phyloP scores from a whole-genome alignment of 768 basidiomycete genomes.

The Boletus patriciae region DNA sequence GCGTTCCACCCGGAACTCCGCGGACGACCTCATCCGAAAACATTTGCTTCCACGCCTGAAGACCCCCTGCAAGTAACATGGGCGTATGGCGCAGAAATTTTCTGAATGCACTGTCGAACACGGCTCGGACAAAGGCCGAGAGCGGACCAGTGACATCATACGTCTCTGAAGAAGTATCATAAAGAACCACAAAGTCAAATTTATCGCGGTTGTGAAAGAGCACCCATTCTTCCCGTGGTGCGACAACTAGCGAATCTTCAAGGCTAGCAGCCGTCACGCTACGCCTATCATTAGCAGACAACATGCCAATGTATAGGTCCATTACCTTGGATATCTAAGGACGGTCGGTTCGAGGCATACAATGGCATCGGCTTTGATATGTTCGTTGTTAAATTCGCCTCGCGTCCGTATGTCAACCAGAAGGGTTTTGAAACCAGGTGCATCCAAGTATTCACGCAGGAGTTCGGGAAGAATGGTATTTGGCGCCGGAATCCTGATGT shows the following conservation, averaged over 20 bases:
- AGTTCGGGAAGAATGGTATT: no score
- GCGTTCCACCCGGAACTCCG: conserved; percentile 20
- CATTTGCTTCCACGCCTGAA: conserved; percentile 74
- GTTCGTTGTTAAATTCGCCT: conserved; percentile 71
- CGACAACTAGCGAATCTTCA: conserved; percentile 71
- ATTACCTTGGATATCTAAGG: conserved; percentile 66
- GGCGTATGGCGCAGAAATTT: conserved; percentile 75
- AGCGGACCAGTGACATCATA: conserved; percentile 54
- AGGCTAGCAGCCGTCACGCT: conserved; percentile 69
- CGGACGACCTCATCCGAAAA: conserved; percentile 45
- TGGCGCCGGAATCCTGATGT: no score
- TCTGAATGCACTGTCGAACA: conserved; percentile 71
- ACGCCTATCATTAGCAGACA: conserved; percentile 12
- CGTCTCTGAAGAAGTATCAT: conserved; percentile 54
- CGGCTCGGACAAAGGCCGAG: conserved; percentile 59
- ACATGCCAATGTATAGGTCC: conserved; percentile 1
- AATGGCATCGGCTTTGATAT: conserved; percentile 64
- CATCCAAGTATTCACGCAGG: no score
- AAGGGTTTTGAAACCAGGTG: conserved; percentile 55
- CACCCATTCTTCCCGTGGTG: conserved; percentile 65
- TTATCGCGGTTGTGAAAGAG: conserved; percentile 83
- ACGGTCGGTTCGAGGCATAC: conserved; percentile 87
- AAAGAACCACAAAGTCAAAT: conserved; percentile 85
- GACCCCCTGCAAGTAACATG: conserved; percentile 80
- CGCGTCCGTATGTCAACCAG: conserved; percentile 82